A percentile compares a stretch with the other conserved stretches of the same genome.
phyloP scores from a whole-genome alignment of 768 basidiomycete genomes.

The Ramaria sp. region DNA sequence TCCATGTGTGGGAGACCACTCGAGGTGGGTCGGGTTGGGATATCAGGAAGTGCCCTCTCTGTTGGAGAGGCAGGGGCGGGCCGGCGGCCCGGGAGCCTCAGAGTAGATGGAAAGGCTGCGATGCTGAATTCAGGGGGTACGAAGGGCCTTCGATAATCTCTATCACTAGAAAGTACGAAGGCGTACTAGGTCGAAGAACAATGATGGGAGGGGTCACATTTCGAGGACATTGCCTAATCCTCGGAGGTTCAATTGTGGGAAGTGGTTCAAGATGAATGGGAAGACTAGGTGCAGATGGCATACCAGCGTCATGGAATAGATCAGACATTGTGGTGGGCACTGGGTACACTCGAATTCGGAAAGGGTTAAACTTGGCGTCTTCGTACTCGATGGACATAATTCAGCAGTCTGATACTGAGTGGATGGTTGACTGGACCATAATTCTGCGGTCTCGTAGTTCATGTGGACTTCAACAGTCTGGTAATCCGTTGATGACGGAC shows the following conservation, averaged over 20 bases:
- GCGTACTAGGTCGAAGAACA: constrained; percentile 17
- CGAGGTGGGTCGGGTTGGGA: not conserved
- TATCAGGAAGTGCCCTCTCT: not conserved
- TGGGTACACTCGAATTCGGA: too few species aligned
- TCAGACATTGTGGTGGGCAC: not conserved
- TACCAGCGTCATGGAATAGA: constrained; percentile 7
- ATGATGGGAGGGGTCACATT: constrained; percentile 16
- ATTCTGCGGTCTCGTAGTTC: constrained; percentile 15
- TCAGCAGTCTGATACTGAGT: constrained; percentile 42
- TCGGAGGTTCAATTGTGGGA: constrained; percentile 20
- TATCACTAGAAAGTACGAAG: constrained; percentile 1
- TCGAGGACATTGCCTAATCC: constrained; percentile 11
- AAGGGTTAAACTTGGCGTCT: not conserved
- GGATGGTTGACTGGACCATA: constrained; percentile 21
- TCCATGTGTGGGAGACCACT: not conserved
- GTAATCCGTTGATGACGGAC: constrained; percentile 26
- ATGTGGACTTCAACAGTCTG: constrained; percentile 29
- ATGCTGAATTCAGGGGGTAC: constrained; percentile 12
- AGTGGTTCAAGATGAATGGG: constrained; percentile 25
- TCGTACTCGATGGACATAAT: constrained; percentile 18
- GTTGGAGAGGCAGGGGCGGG: not conserved
- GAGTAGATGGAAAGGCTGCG: constrained; percentile 24
- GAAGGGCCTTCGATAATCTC: constrained; percentile 2
- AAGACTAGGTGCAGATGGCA: constrained; percentile 27
- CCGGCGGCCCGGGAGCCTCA: constrained; percentile 13